A percentile compares a stretch with the other conserved stretches of the same genome.
These are phyloP conservation scores for Penicillium janthinellum DNA, from an alignment of 2,329 filamentous ascomycete species.

Conservation along the genomic window DNA sequence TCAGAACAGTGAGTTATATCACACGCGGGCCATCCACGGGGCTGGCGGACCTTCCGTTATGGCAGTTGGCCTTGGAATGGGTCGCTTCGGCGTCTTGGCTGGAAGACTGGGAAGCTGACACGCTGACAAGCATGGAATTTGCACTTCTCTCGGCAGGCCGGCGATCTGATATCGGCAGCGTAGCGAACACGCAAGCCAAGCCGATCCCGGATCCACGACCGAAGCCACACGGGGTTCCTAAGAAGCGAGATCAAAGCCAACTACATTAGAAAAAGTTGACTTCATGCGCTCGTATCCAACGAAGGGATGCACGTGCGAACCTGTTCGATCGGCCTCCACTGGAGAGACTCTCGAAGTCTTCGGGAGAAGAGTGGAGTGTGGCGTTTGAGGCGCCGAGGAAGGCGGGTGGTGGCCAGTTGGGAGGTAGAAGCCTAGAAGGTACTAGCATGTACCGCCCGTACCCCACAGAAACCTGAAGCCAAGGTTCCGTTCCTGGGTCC, in stretches of 20 bases:
- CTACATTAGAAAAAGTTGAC: neutral
- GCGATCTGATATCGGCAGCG: slow-evolving; percentile 5
- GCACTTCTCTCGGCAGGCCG: neutral
- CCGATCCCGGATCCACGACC: neutral
- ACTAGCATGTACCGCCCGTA: neutral
- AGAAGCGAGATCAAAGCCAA: neutral
- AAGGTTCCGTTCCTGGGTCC: neutral
- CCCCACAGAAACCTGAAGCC: no score
- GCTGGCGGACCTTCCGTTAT: neutral
- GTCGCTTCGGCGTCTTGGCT: neutral
- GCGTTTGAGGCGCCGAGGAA: neutral
- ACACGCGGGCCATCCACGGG: neutral
- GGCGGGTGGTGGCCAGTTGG: no score
- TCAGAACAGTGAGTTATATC: slow-evolving; percentile 9
- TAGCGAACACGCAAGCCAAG: neutral
- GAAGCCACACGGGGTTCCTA: neutral
- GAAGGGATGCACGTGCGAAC: slow-evolving; percentile 3
- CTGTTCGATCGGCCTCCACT: neutral
- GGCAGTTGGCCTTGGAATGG: neutral
- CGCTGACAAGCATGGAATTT: neutral
- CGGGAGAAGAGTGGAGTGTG: neutral
- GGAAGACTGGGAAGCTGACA: neutral
- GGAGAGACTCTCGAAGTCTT: neutral
- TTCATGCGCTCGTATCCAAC: neutral
- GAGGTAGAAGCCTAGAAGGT: neutral